Evolutionary conservation across 257 asterid species (phyloP).

Genomic region (Capsicum rhomboideum): DNA sequence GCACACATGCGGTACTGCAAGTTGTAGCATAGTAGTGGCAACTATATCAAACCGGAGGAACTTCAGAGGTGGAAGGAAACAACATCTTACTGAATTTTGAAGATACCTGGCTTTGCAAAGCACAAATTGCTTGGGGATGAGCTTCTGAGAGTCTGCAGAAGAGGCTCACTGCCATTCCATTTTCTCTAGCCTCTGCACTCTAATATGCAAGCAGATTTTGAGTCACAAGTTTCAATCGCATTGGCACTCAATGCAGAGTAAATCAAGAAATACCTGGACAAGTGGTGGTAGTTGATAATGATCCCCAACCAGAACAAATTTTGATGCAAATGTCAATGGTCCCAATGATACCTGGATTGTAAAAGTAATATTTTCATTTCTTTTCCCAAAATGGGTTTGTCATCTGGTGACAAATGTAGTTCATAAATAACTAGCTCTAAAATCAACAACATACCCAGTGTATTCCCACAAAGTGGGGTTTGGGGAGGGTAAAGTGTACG

Average conservation of each 20-base stretch:
- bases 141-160: slow-evolving; percentile 96
- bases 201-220: slow-evolving; percentile 17
- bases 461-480: too few relatives aligned
- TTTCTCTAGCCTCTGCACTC: slow-evolving; percentile 97
- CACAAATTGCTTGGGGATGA: slow-evolving; percentile 95
- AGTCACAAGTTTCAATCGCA: slow-evolving; percentile 12
- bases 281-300: slow-evolving; percentile 98
- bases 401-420: not conserved
- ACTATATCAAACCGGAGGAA: slow-evolving; percentile 1
- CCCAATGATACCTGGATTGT: slow-evolving; percentile 79
- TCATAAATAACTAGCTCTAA: not conserved
- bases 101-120: slow-evolving; percentile 79
- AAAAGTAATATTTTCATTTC: slow-evolving; percentile 2
- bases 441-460: too few relatives aligned
- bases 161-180: slow-evolving; percentile 84
- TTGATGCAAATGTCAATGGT: slow-evolving; percentile 78
- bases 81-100: slow-evolving; percentile 7
- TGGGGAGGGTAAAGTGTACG: too few relatives aligned
- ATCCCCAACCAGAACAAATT: slow-evolving; percentile 97
- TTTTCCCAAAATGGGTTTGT: not conserved
- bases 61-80: not conserved
- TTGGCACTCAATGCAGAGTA: slow-evolving; percentile 2
- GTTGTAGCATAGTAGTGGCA: slow-evolving; percentile 18
- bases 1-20: slow-evolving; percentile 97
- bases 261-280: slow-evolving; percentile 61